Evolutionary conservation across 495 filamentous ascomycete genomes (phyloP), one percentile per base, ranked within the genome.

Genomic region (Cercophora sp.): DNA sequence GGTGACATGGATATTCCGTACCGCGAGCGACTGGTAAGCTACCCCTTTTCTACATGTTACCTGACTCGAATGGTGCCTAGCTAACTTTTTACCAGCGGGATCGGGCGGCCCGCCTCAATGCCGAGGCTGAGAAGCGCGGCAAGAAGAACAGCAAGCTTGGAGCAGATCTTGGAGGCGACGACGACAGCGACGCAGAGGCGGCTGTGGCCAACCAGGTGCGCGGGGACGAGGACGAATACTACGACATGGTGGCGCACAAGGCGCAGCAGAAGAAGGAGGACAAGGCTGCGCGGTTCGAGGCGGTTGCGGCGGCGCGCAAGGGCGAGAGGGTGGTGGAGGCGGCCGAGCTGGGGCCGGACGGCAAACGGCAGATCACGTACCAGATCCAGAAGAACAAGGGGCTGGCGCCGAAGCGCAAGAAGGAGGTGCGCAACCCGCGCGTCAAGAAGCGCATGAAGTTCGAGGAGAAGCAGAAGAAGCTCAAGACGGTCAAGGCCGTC

Each of bases 331-430:
- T 91, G 16, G 71, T 83, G 1, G 71, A 80, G 48, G 74, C 77
- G n/a, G 82, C 85, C 56, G 69, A 74, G 55, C 59, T 91, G 40
- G 75, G 76, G 18, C 72, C 79, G 10, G 88, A 92, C 59, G 91
- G 89, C 44, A 95, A 95, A 75, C 79, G 94, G 40, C 85, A 86
- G 61, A 93, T 97, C 68, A 84, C 80, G 5, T 97, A 95, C 71
- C 79, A 83, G 65, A 97, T 98, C 64, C 77, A 90, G 78, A 96
- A 96, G 82, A 98, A 98, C 70, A 96, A 96, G 78, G 93, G 94
- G 26, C 75, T 98, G 57, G 83, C 88, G 57, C 87, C 91, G 44
- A 81, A 87, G 64, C 78, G 93, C 46, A 94, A 84, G 79, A 96
- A 97, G 80, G 88, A 93, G 48, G 83, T 87, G 41, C 78, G 93